Base-by-base conservation (phyloP, 1,139 yeast species). In the Debaryomycetaceae sp. region DNA sequence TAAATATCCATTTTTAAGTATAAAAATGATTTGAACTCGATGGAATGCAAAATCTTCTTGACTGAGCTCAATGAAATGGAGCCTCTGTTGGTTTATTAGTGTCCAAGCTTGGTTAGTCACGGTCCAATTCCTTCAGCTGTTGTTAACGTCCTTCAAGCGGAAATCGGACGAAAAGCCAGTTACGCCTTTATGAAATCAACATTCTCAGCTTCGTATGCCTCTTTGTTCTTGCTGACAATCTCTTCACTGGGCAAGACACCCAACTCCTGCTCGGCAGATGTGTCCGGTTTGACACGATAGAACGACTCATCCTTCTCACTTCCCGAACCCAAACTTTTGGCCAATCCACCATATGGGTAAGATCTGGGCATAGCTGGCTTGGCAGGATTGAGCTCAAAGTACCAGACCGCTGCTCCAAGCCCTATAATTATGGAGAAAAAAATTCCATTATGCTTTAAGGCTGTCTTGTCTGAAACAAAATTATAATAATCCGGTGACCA, bases 401-500 rank as follows among this genome's bases (percentile, higher is more conserved):
- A 72, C 63, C 78, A 77, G 55, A 84, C 71, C 34, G 72, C 52
- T 33, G 76, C 76, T 37, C 81, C 81, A 60, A 84, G 77, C 1
- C 77, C 77, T 42, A 77, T 73, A 44, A 87, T 61, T 40, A 72
- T 68, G 8, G 77, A 76, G 57, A 84, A 79, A 65, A 85, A 85
- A 34, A 75, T 66, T 35, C 60, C 75, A 48, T 72, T 72, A 51
- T 71, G 75, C 48, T 70, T 75, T 45, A 83, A 64, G 2, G 96
- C 96, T 37, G 80, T 74, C 47, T 68, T 63, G 63, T 86, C 84
- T 36, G 79, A 69, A 38, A 82, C 86, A 41, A 72, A 63, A 56
- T 82, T 81, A 62, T 74, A 83, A 59, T 83, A 78, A 59, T 87
- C 95, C 17, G 96, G 95, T 9, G 96, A 82, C 96, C 96, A 88